Evolutionary conservation across 2,329 filamentous ascomycete species (phyloP).

Genomic region (Fusarium nisikadoi): DNA sequence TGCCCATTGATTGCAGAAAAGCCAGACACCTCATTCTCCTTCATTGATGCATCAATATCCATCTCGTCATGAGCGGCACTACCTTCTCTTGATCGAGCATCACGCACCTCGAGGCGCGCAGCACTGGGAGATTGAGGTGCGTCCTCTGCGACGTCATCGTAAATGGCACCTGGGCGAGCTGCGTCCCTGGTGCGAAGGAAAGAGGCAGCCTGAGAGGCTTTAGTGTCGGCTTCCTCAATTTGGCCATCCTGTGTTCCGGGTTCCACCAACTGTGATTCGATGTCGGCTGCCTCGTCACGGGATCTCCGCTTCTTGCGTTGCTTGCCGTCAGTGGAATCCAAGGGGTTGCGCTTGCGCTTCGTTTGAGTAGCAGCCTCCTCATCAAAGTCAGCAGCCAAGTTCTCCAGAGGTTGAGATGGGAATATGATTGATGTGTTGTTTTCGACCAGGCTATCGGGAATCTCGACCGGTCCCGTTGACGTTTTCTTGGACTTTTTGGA

Average conservation of each 20-base stretch:
- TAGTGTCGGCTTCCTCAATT: conserved; percentile 6
- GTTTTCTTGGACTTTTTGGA: conserved; percentile 45
- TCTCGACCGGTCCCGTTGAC: conserved; percentile 27
- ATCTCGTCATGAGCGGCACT: conserved; percentile 40
- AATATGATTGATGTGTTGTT: conserved; percentile 9
- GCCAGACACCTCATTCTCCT: conserved; percentile 18
- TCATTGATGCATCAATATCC: conserved; percentile 38
- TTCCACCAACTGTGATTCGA: conserved; percentile 33
- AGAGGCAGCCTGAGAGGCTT: conserved; percentile 15
- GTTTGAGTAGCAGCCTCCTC: conserved; percentile 38
- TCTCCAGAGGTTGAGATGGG: conserved; percentile 18
- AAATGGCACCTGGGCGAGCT: conserved; percentile 28
- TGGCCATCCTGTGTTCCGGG: conserved; percentile 35
- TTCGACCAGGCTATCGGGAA: conserved; percentile 33
- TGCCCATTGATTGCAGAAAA: conserved; percentile 12
- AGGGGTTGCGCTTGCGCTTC: conserved; percentile 50
- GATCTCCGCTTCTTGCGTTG: conserved; percentile 49
- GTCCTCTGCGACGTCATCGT: conserved; percentile 32
- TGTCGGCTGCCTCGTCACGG: conserved; percentile 33
- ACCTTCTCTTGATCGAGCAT: conserved; percentile 45
- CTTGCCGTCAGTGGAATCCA: conserved; percentile 46
- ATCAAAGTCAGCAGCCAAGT: conserved; percentile 17
- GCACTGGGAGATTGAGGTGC: conserved; percentile 45
- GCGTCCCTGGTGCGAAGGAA: conserved; percentile 28
- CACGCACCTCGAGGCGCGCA: conserved; percentile 41